Conservation (phyloP, 1,139 yeast species). For the Yamadazyma triangularis region DNA sequence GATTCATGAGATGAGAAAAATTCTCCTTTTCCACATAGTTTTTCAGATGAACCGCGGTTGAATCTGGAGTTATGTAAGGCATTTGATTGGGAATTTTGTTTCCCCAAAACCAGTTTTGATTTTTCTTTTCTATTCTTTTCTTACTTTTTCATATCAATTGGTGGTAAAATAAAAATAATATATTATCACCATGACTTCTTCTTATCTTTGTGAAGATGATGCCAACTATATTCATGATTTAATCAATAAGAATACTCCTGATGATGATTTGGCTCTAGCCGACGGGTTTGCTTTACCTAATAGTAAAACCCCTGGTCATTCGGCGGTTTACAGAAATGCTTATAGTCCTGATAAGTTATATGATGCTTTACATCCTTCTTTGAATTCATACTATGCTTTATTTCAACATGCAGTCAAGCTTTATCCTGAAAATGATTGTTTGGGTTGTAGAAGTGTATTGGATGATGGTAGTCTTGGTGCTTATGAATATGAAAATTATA, state of each 20-base stretch:
- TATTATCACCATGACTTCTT: not conserved
- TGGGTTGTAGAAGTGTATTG: constrained; percentile 45
- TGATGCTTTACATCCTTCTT: constrained; percentile 42
- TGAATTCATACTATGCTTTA: constrained; percentile 47
- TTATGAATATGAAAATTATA: constrained; percentile 49
- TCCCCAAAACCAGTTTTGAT: too few species aligned
- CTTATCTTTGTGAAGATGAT: constrained; percentile 3
- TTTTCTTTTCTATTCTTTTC: too few species aligned
- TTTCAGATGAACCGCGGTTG: too few species aligned
- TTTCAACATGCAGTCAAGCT: constrained; percentile 38
- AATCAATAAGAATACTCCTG: constrained; percentile 2
- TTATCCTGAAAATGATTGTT: constrained; percentile 36
- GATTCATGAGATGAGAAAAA: too few species aligned
- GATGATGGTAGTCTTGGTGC: constrained; percentile 36
- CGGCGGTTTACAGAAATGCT: constrained; percentile 51
- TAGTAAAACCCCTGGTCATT: constrained; percentile 43
- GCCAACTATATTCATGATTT: constrained; percentile 8
- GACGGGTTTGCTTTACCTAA: constrained; percentile 38
- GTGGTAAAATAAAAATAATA: too few species aligned
- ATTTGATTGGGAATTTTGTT: too few species aligned
- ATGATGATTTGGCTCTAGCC: constrained; percentile 5
- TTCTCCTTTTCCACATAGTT: too few species aligned
- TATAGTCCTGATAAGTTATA: constrained; percentile 33
- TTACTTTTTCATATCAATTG: too few species aligned
- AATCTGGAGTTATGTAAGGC: too few species aligned